These are phyloP conservation scores for Verticillium longisporum DNA, from an alignment of 2,329 filamentous ascomycete genomes.

Conservation along the genomic window DNA sequence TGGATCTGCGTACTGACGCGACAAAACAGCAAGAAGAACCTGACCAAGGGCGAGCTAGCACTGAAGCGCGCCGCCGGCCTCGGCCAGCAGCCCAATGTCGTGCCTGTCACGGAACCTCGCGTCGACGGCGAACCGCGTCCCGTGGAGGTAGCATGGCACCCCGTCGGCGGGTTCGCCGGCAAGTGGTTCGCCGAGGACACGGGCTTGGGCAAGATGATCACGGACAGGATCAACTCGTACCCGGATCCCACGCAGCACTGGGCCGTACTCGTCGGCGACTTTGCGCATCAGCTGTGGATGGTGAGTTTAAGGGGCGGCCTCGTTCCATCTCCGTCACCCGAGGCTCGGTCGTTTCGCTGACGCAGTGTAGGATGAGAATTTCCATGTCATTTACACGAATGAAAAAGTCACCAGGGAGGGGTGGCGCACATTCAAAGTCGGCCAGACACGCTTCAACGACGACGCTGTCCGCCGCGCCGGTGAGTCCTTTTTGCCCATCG, in stretches of 20 bases:
- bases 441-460: slow-evolving; percentile 47
- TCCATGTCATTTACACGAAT: slow-evolving; percentile 52
- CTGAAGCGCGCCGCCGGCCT: slow-evolving; percentile 37
- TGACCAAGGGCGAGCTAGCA: slow-evolving; percentile 30
- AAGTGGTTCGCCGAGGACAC: slow-evolving; percentile 54
- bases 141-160: slow-evolving; percentile 52
- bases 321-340: not conserved
- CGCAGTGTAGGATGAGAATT: slow-evolving; percentile 37
- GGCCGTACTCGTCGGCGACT: slow-evolving; percentile 51
- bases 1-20: not conserved
- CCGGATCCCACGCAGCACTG: slow-evolving; percentile 56
- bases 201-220: slow-evolving; percentile 48
- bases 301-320: slow-evolving; percentile 19
- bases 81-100: slow-evolving; percentile 34
- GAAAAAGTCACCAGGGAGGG: slow-evolving; percentile 34
- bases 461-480: slow-evolving; percentile 42
- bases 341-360: not conserved
- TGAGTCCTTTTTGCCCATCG: slow-evolving; percentile 16
- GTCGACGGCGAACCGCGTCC: slow-evolving; percentile 28
- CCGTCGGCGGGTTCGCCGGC: slow-evolving; percentile 46
- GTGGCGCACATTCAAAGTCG: slow-evolving; percentile 45
- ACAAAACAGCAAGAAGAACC: slow-evolving; percentile 18
- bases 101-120: slow-evolving; percentile 30
- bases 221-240: slow-evolving; percentile 44
- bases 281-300: slow-evolving; percentile 54